A percentile compares a stretch with the other conserved stretches of the same genome.
Conservation (phyloP, 176 grass and related monocot species). For the Elymus sibiricus region DNA sequence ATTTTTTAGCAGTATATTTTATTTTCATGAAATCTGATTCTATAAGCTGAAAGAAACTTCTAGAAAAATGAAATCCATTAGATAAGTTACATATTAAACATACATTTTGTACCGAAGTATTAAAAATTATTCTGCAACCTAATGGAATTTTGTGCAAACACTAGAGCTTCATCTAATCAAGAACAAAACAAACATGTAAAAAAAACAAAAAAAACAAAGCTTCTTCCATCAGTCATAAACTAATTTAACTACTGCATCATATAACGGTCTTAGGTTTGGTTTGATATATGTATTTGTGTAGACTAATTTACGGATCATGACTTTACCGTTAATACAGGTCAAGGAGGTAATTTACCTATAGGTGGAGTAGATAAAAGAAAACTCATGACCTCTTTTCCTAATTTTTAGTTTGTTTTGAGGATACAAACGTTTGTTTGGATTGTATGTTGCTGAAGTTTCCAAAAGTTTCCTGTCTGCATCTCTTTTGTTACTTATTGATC, state of each 20-base stretch:
- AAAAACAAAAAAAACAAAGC: neutral
- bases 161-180: neutral
- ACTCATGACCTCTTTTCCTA: neutral
- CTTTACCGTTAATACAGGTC: slow-evolving; percentile 16
- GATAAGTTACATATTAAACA: neutral
- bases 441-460: slow-evolving; percentile 8
- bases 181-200: neutral
- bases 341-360: neutral
- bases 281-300: slow-evolving; percentile 21
- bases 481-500: slow-evolving; percentile 19
- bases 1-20: neutral
- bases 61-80: slow-evolving; percentile 14
- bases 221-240: slow-evolving; percentile 13
- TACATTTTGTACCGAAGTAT: neutral
- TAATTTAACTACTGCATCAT: slow-evolving; percentile 19
- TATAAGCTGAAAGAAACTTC: slow-evolving; percentile 20
- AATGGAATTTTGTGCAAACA: neutral
- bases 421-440: slow-evolving; percentile 9
- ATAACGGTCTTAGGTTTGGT: neutral
- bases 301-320: neutral
- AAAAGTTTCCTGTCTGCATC: slow-evolving; percentile 22
- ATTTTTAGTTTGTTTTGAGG: slow-evolving; percentile 21
- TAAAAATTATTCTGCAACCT: neutral
- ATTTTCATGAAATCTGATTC: slow-evolving; percentile 6
- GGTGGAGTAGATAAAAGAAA: slow-evolving; percentile 12